These are phyloP conservation scores for Moniliella sp. DNA, from an alignment of 1,284 basidiomycete species.

Conservation along the genomic window DNA sequence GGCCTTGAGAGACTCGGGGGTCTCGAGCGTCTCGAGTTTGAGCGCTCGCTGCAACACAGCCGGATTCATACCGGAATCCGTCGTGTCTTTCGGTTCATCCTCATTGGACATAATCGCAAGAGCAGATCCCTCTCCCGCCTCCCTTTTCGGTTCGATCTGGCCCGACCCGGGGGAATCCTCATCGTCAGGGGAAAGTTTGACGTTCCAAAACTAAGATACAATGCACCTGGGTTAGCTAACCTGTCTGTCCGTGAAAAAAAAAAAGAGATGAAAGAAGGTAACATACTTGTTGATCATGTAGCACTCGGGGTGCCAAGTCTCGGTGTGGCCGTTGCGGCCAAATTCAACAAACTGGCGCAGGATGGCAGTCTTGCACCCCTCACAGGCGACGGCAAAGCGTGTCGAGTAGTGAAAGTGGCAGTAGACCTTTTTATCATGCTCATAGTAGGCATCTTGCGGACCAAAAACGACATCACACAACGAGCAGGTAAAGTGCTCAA, in stretches of 20 bases:
- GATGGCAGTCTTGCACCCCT: constrained; percentile 91
- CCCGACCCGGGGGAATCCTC: constrained; percentile 19
- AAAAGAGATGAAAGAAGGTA: not conserved
- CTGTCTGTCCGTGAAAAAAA: not conserved
- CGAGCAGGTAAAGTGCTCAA: constrained; percentile 97
- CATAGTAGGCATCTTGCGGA: constrained; percentile 94
- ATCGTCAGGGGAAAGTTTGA: constrained; percentile 50
- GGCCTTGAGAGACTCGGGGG: constrained; percentile 60
- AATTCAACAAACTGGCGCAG: constrained; percentile 99
- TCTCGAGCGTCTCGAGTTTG: constrained; percentile 52
- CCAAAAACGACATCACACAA: constrained; percentile 87
- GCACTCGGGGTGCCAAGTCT: constrained; percentile 99
- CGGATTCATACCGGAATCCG: not conserved
- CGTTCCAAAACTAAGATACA: constrained; percentile 70
- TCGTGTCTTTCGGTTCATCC: not conserved
- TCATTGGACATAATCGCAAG: not conserved
- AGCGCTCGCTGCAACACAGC: constrained; percentile 12
- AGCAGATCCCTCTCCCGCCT: not conserved
- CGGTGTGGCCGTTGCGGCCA: constrained; percentile 87
- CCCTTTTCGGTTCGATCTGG: constrained; percentile 1
- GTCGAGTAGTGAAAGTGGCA: constrained; percentile 70
- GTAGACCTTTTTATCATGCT: constrained; percentile 78
- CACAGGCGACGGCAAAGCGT: constrained; percentile 90
- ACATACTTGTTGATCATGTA: constrained; percentile 77
- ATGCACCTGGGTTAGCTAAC: not conserved